phyloP scores from a whole-genome alignment of 1,284 basidiomycete genomes.

The Coniophora puteana region DNA sequence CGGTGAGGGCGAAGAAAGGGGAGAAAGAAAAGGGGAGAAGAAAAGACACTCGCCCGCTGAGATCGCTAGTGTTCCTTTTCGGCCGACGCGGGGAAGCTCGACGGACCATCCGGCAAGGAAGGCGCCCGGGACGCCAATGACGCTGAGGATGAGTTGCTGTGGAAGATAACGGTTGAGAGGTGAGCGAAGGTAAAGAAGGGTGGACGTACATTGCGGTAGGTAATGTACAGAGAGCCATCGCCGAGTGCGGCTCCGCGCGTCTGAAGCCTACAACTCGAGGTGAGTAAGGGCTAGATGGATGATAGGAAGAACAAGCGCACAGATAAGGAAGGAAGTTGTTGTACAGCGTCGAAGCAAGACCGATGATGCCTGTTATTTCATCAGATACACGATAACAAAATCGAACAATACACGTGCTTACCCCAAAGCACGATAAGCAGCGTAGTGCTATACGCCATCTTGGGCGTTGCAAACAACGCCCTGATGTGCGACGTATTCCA shows the following conservation, averaged over 20 bases:
- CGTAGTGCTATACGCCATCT: slow-evolving; percentile 55
- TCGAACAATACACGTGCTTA: slow-evolving; percentile 12
- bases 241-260: slow-evolving; percentile 47
- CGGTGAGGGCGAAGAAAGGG: too few relatives aligned
- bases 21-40: slow-evolving; percentile 1
- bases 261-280: slow-evolving; percentile 29
- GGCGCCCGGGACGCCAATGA: slow-evolving; percentile 66
- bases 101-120: slow-evolving; percentile 62
- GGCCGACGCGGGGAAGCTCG: slow-evolving; percentile 57
- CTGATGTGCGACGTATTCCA: slow-evolving; percentile 42
- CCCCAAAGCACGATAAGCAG: slow-evolving; percentile 56
- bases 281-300: too few relatives aligned
- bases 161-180: slow-evolving; percentile 1
- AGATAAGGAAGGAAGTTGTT: slow-evolving; percentile 54
- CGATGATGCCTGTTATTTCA: slow-evolving; percentile 43
- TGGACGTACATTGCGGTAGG: slow-evolving; percentile 46
- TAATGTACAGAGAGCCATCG: slow-evolving; percentile 44
- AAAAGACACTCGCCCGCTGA: slow-evolving; percentile 48
- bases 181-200: background rate
- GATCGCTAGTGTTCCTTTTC: slow-evolving; percentile 58
- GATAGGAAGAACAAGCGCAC: slow-evolving; percentile 31
- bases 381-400: background rate
- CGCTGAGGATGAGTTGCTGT: slow-evolving; percentile 56
- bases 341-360: slow-evolving; percentile 60
- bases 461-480: slow-evolving; percentile 50